Conservation (phyloP, 2,329 filamentous ascomycete genomes). For the Scortechinia acanthostroma region DNA sequence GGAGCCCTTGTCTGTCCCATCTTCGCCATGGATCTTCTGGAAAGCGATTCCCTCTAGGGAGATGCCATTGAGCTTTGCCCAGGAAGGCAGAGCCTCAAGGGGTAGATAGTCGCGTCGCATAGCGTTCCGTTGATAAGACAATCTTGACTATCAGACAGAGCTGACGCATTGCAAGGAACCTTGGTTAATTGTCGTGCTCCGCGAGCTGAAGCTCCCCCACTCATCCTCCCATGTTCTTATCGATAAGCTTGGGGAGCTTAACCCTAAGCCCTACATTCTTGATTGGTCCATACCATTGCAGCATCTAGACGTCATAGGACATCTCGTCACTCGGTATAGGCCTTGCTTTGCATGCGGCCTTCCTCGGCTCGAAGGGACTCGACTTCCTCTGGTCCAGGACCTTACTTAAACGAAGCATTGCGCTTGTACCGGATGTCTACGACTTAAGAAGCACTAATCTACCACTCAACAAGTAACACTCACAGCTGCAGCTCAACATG, state of each 20-base stretch:
- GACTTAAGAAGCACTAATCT: not conserved
- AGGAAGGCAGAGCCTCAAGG: conserved; percentile 35
- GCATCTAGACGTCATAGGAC: not conserved
- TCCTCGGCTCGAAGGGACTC: no score
- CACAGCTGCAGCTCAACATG: not conserved
- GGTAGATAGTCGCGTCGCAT: conserved; percentile 19
- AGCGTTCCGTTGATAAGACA: no score
- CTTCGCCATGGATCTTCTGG: conserved; percentile 23
- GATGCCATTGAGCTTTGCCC: conserved; percentile 46
- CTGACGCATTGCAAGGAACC: no score
- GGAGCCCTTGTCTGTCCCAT: conserved; percentile 26
- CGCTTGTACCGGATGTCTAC: not conserved
- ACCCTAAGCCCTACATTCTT: no score
- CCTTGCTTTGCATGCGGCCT: not conserved
- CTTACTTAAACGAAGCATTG: not conserved
- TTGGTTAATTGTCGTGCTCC: no score
- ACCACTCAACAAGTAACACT: not conserved
- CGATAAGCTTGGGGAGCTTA: no score
- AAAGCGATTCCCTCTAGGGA: conserved; percentile 37
- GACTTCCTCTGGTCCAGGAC: not conserved
- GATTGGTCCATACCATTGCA: conserved; percentile 1
- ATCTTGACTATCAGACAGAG: no score
- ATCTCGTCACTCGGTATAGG: not conserved
- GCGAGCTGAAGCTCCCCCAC: no score
- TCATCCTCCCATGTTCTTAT: no score